Percentiles rank a stretch among this genome's conserved stretches.
These are phyloP conservation scores for Flaveria brownii DNA, from an alignment of 129 eudicot genomes.

Conservation along the genomic window DNA sequence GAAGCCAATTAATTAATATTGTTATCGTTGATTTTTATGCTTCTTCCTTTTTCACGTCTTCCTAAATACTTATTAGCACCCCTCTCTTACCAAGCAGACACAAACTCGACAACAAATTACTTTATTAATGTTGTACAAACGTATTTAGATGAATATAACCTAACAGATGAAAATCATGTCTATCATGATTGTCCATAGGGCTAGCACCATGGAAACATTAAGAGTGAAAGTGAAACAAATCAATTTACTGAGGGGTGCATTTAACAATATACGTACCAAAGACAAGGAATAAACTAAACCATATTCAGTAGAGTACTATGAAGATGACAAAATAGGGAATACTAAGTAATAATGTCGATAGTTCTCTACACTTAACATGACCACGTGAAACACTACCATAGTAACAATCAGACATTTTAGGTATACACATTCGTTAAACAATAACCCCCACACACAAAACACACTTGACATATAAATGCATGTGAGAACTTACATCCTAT, in stretches of 20 bases:
- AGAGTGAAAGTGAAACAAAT: neutral
- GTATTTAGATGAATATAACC: neutral
- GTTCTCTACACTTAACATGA: constrained; percentile 8
- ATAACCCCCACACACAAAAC: neutral
- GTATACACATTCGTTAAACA: neutral
- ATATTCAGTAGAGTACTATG: constrained; percentile 18
- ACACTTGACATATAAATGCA: neutral
- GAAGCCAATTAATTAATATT: neutral
- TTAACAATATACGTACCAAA: neutral
- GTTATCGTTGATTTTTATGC: neutral
- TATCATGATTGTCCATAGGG: constrained; percentile 7
- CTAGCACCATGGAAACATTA: constrained; percentile 4
- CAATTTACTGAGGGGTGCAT: neutral
- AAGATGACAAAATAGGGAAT: neutral
- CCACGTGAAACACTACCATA: neutral
- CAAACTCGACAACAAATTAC: neutral
- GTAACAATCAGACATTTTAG: neutral
- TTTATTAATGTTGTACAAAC: neutral
- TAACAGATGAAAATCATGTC: constrained; percentile 15
- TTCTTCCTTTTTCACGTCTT: neutral
- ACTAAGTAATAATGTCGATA: neutral
- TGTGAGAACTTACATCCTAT: constrained; percentile 46
- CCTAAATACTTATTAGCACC: constrained; percentile 13
- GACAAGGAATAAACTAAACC: constrained; percentile 13
- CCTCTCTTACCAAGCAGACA: constrained; percentile 15